Percentiles rank a stretch among this genome's conserved stretches.
Conservation (phyloP, 768 basidiomycete genomes). For the Tricholoma saponaceum region DNA sequence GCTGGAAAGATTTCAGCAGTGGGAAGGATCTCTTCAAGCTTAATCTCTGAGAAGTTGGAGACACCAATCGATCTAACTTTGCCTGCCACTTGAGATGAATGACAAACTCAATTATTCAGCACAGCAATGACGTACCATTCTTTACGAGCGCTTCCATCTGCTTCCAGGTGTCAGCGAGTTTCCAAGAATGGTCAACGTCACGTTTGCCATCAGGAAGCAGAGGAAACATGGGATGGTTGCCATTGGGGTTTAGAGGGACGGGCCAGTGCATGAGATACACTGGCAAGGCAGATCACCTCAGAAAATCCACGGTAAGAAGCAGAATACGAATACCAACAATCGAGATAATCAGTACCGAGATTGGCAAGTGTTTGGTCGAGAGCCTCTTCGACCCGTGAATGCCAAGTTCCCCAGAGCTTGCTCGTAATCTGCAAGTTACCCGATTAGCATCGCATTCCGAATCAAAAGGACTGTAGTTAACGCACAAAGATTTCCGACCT, state of each 20-base stretch:
- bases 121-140: conserved; percentile 38
- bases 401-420: conserved; percentile 67
- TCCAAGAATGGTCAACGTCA: conserved; percentile 65
- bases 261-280: conserved; percentile 83
- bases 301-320: conserved; percentile 12
- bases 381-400: conserved; percentile 66
- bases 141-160: conserved; percentile 74
- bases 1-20: conserved; percentile 65
- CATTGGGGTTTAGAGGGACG: conserved; percentile 64
- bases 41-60: conserved; percentile 69
- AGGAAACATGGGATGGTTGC: conserved; percentile 58
- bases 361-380: conserved; percentile 73
- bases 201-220: conserved; percentile 58
- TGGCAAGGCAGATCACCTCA: conserved; percentile 16
- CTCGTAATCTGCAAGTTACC: conserved; percentile 52
- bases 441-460: not conserved
- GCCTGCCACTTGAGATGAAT: conserved; percentile 32
- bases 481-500: conserved; percentile 54
- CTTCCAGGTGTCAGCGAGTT: conserved; percentile 73
- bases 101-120: not conserved
- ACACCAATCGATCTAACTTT: conserved; percentile 69
- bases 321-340: conserved; percentile 42
- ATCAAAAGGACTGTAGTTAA: not conserved
- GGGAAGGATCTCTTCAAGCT: conserved; percentile 67
- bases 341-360: conserved; percentile 83